Evolutionary conservation across 2,329 filamentous ascomycete species (phyloP).

Genomic region (Colletotrichum tanaceti): DNA sequence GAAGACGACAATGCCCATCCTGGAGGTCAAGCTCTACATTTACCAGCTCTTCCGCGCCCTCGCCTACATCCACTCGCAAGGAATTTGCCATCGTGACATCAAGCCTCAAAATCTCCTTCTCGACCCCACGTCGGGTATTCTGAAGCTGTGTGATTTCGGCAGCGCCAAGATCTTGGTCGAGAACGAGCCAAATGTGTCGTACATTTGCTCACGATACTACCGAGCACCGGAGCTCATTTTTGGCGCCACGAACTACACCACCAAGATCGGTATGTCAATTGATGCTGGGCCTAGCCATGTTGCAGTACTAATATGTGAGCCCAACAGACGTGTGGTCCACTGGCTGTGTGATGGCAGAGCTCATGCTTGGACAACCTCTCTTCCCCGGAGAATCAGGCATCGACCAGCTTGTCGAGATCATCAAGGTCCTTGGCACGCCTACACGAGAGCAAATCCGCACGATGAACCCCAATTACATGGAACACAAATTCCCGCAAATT

Average conservation of each 20-base stretch:
- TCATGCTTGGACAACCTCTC: constrained; percentile 97
- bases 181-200: constrained; percentile 99
- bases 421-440: constrained; percentile 97
- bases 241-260: constrained; percentile 98
- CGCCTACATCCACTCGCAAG: constrained; percentile 98
- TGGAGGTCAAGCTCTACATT: constrained; percentile 99
- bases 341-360: constrained; percentile 98
- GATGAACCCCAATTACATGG: constrained; percentile 99
- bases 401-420: constrained; percentile 98
- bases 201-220: constrained; percentile 99
- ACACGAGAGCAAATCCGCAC: constrained; percentile 98
- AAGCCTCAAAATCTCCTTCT: constrained; percentile 98
- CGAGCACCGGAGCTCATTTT: constrained; percentile 98
- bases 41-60: constrained; percentile 99
- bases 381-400: constrained; percentile 99
- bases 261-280: constrained; percentile 88
- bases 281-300: neutral
- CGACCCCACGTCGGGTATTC: constrained; percentile 87
- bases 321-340: constrained; percentile 95
- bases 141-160: constrained; percentile 99
- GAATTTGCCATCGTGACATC: constrained; percentile 98
- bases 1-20: constrained; percentile 99
- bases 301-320: constrained; percentile 30
- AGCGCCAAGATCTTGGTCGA: constrained; percentile 98
- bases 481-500: constrained; percentile 99